Percentiles rank a stretch among this genome's conserved stretches.
phyloP scores from a whole-genome alignment of 2,329 filamentous ascomycete species.

The Penicillium sclerotigenum region DNA sequence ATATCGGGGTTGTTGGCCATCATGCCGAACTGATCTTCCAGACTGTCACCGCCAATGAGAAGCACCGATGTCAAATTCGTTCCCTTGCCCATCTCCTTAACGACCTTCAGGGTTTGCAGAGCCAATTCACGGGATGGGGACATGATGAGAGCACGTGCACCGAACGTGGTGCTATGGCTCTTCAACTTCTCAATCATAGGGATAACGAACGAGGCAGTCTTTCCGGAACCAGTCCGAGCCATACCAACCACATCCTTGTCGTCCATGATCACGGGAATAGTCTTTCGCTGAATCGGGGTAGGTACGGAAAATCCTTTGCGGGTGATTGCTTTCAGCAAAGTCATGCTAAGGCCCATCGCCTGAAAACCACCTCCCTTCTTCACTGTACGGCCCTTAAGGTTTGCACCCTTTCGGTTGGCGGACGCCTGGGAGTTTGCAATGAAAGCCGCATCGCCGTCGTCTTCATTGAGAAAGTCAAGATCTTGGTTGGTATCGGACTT shows the following conservation, averaged over 20 bases:
- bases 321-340: slow-evolving; percentile 83
- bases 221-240: slow-evolving; percentile 97
- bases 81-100: slow-evolving; percentile 87
- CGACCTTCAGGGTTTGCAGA: slow-evolving; percentile 90
- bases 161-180: slow-evolving; percentile 80
- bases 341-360: slow-evolving; percentile 81
- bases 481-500: slow-evolving; percentile 34
- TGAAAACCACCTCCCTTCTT: slow-evolving; percentile 98
- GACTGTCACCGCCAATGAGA: slow-evolving; percentile 88
- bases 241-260: slow-evolving; percentile 97
- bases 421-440: slow-evolving; percentile 85
- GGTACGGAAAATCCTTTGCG: slow-evolving; percentile 94
- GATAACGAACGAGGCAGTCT: slow-evolving; percentile 96
- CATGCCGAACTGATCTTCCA: slow-evolving; percentile 90
- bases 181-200: slow-evolving; percentile 96
- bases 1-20: slow-evolving; percentile 97
- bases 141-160: slow-evolving; percentile 79
- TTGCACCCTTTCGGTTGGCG: slow-evolving; percentile 79
- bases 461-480: slow-evolving; percentile 62
- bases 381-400: slow-evolving; percentile 76
- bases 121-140: slow-evolving; percentile 93
- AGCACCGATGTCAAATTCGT: slow-evolving; percentile 89
- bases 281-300: slow-evolving; percentile 95
- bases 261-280: slow-evolving; percentile 86
- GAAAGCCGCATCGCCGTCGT: slow-evolving; percentile 70